Conservation (phyloP, 306 rosid species). For the Acmispon strigosus region DNA sequence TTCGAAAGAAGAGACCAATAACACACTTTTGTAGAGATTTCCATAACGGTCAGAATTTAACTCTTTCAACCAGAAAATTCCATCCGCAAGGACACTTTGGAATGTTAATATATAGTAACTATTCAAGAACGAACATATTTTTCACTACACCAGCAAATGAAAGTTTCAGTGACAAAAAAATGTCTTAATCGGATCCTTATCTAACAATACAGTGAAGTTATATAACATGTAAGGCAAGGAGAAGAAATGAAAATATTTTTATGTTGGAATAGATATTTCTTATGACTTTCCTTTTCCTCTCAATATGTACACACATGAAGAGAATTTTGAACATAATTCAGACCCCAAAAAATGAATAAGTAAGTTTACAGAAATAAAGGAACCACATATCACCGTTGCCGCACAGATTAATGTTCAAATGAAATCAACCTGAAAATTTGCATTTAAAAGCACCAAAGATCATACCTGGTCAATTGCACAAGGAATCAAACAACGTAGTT, state of each 20-base stretch:
- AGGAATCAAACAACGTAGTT: slow-evolving; percentile 87
- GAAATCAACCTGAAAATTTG: background rate
- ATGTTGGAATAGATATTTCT: background rate
- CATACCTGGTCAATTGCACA: slow-evolving; percentile 95
- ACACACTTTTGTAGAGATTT: background rate
- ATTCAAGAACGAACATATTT: background rate
- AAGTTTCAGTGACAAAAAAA: background rate
- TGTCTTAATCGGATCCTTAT: background rate
- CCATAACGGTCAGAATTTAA: background rate
- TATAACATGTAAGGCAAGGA: background rate
- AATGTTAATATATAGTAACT: slow-evolving; percentile 1
- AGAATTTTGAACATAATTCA: slow-evolving; percentile 4
- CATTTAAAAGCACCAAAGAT: background rate
- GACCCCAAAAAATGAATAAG: background rate
- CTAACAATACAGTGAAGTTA: background rate
- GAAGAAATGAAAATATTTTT: background rate
- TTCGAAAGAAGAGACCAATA: background rate
- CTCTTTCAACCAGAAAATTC: background rate
- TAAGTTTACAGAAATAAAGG: background rate
- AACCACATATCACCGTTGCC: background rate
- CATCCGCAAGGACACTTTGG: background rate
- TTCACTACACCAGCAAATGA: background rate
- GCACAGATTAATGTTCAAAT: background rate
- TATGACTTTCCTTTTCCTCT: background rate
- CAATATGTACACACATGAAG: background rate